A percentile compares a stretch with the other conserved stretches of the same genome.
These are phyloP conservation scores for Monilinia aucupariae DNA, from an alignment of 2,329 filamentous ascomycete species.

Conservation along the genomic window DNA sequence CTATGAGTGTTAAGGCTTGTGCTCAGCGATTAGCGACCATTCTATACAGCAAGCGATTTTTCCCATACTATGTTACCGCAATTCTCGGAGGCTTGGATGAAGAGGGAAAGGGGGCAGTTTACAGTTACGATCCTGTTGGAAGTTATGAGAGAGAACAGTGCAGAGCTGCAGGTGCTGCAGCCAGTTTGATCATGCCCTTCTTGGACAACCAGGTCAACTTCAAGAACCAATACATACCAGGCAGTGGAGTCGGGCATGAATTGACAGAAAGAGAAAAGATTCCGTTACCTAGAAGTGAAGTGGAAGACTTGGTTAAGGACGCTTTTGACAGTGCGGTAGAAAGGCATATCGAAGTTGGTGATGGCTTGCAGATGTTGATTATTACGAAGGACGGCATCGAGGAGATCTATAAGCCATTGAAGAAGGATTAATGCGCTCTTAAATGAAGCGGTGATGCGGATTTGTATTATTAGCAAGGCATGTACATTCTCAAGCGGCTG, in stretches of 20 bases:
- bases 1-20: conserved; percentile 90
- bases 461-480: conserved; percentile 19
- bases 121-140: conserved; percentile 96
- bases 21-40: conserved; percentile 93
- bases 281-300: conserved; percentile 65
- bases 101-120: conserved; percentile 87
- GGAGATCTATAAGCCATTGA: conserved; percentile 77
- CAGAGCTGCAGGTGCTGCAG: conserved; percentile 84
- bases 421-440: conserved; percentile 65
- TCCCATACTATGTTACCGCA: conserved; percentile 95
- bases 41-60: conserved; percentile 95
- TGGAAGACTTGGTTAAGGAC: conserved; percentile 88
- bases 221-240: conserved; percentile 96
- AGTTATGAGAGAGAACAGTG: conserved; percentile 97
- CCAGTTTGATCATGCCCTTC: conserved; percentile 97
- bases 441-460: conserved; percentile 2
- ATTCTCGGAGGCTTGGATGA: conserved; percentile 94
- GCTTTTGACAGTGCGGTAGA: conserved; percentile 97
- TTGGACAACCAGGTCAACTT: conserved; percentile 99
- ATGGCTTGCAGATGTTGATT: conserved; percentile 90
- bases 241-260: conserved; percentile 76
- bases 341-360: conserved; percentile 98
- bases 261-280: conserved; percentile 65
- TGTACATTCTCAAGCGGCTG: conserved; percentile 6
- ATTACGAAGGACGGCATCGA: conserved; percentile 84